Evolutionary conservation across 2,329 filamentous ascomycete genomes (phyloP).

Genomic region (Claviceps citrina): DNA sequence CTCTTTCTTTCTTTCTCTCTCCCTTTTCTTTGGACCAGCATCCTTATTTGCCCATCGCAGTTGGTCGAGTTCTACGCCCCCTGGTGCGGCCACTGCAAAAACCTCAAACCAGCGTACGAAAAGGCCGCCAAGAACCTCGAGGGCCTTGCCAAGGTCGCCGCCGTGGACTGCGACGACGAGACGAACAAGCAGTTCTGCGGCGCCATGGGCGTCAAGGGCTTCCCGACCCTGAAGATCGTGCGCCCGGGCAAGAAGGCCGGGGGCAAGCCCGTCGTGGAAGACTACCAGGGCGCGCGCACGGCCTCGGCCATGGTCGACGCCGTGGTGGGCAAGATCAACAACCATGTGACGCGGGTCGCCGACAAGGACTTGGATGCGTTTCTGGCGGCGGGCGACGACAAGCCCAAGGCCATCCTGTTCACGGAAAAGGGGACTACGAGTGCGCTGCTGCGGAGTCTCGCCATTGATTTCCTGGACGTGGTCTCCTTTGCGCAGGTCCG

Average conservation of each 20-base stretch:
- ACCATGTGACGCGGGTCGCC: conserved; percentile 68
- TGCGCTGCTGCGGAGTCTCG: conserved; percentile 65
- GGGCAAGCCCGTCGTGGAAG: conserved; percentile 68
- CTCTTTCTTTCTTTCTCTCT: too few relatives aligned
- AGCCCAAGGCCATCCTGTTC: conserved; percentile 78
- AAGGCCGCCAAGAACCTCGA: conserved; percentile 78
- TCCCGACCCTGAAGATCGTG: conserved; percentile 90
- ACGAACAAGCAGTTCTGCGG: conserved; percentile 79
- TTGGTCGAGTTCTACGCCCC: conserved; percentile 83
- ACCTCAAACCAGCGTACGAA: conserved; percentile 87
- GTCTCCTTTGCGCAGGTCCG: conserved; percentile 71
- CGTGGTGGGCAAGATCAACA: conserved; percentile 76
- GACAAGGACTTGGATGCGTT: conserved; percentile 69
- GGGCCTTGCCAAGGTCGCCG: conserved; percentile 88
- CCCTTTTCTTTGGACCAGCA: too few relatives aligned
- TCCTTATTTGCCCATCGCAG: conserved; percentile 18
- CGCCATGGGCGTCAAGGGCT: conserved; percentile 76
- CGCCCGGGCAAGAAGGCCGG: conserved; percentile 63
- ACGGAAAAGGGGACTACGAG: conserved; percentile 85
- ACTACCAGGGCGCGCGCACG: conserved; percentile 71
- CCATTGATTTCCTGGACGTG: conserved; percentile 76
- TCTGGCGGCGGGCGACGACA: conserved; percentile 53
- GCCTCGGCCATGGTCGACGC: conserved; percentile 81
- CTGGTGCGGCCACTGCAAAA: conserved; percentile 96
- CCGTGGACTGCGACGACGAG: conserved; percentile 89